Evolutionary conservation across 495 filamentous ascomycete genomes (phyloP).

Genomic region (Penicillium waksmanii): DNA sequence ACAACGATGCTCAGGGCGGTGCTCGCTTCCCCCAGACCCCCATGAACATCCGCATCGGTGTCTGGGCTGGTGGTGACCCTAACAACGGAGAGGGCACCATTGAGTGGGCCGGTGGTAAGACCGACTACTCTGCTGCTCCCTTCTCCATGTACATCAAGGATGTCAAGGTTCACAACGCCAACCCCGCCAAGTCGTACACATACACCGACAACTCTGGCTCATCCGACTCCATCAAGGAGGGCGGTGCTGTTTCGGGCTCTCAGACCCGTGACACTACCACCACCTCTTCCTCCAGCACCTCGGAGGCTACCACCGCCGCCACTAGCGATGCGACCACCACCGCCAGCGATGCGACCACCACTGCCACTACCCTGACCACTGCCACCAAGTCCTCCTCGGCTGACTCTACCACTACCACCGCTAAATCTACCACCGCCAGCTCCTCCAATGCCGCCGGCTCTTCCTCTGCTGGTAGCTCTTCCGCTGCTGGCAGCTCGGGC

Average conservation of each 20-base stretch:
- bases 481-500: constrained; percentile 20
- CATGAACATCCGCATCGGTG: constrained; percentile 82
- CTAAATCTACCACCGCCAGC: constrained; percentile 23
- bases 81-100: constrained; percentile 62
- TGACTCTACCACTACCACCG: constrained; percentile 15
- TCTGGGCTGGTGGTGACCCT: constrained; percentile 85
- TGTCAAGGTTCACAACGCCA: constrained; percentile 42
- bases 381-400: constrained; percentile 23
- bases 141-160: constrained; percentile 78
- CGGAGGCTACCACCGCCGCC: constrained; percentile 6
- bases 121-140: constrained; percentile 73
- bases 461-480: constrained; percentile 16
- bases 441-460: constrained; percentile 20
- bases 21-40: constrained; percentile 89
- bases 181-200: constrained; percentile 63
- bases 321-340: constrained; percentile 3
- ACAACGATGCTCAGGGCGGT: constrained; percentile 62
- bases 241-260: constrained; percentile 16
- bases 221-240: constrained; percentile 73
- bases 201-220: constrained; percentile 66
- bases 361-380: constrained; percentile 22
- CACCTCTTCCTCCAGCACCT: constrained; percentile 16
- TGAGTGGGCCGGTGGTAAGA: constrained; percentile 80
- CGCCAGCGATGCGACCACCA: constrained; percentile 10
- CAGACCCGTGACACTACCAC: constrained; percentile 14